Conservation (phyloP, 208 protist genomes). For the Leishmania lainsoni region DNA sequence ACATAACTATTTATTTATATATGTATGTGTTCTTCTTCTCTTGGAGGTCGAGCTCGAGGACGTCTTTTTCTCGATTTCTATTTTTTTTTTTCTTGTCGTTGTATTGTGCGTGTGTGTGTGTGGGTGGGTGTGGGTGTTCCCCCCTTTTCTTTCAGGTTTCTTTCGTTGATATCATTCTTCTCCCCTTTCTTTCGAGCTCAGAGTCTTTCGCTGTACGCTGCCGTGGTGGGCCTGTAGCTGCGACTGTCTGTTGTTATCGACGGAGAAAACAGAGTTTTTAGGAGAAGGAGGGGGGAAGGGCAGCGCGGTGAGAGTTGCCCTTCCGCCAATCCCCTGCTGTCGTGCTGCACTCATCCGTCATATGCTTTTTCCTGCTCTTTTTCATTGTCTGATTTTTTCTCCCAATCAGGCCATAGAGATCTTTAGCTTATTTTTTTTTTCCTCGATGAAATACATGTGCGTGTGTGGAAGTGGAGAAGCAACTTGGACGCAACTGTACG, state of each 20-base stretch:
- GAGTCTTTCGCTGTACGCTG: neutral
- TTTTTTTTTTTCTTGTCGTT: no score
- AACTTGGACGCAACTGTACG: neutral
- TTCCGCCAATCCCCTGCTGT: neutral
- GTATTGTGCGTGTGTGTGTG: neutral
- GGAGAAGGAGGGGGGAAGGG: neutral
- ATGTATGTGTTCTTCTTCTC: neutral
- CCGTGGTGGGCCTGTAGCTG: neutral
- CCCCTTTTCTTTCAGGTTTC: neutral
- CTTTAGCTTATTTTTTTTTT: neutral
- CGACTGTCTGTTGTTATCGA: neutral
- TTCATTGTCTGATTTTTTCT: neutral
- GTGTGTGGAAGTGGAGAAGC: neutral
- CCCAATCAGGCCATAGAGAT: neutral
- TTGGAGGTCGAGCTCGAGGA: no score
- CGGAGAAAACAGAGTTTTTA: neutral
- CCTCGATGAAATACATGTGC: neutral
- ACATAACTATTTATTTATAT: neutral
- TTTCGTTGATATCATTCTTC: neutral
- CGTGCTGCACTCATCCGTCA: neutral
- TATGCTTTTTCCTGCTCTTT: neutral
- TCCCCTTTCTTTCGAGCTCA: neutral
- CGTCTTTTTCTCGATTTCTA: constrained; percentile 2
- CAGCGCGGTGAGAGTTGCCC: neutral
- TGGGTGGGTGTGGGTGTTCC: neutral